Evolutionary conservation across 306 rosid species (phyloP).

Genomic region (Quillaja saponaria): DNA sequence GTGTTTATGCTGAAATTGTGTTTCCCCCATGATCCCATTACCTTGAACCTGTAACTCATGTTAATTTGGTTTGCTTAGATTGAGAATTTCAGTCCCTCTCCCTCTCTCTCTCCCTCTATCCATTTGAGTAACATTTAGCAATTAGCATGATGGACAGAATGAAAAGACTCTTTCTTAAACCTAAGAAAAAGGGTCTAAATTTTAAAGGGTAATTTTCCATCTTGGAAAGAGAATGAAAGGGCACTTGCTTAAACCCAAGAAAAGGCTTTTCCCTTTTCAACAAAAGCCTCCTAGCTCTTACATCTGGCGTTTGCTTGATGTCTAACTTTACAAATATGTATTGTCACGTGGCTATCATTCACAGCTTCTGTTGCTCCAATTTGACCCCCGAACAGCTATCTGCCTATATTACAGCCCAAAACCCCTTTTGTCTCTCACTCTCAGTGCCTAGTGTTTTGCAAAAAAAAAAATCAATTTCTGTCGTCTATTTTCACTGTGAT

Average conservation of each 20-base stretch:
- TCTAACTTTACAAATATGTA: conserved; percentile 6
- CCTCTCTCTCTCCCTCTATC: not conserved
- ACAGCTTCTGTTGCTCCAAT: conserved; percentile 2
- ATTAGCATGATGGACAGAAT: not conserved
- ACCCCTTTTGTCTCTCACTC: not conserved
- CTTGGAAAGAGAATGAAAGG: not conserved
- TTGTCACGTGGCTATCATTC: conserved; percentile 27
- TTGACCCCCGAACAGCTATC: not conserved
- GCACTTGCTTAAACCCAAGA: not conserved
- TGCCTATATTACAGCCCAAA: not conserved
- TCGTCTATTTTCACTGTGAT: not conserved
- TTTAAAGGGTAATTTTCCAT: too few species aligned
- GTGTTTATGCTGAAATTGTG: conserved; percentile 30
- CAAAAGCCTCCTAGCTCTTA: too few species aligned
- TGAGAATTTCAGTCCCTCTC: not conserved
- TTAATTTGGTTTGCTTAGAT: conserved; percentile 28
- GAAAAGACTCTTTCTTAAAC: conserved; percentile 9
- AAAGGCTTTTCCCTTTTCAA: too few species aligned
- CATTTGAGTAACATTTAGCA: too few species aligned
- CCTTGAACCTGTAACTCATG: conserved; percentile 35
- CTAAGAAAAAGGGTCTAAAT: too few species aligned
- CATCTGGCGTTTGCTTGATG: not conserved
- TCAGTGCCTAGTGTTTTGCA: not conserved
- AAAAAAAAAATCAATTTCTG: too few species aligned
- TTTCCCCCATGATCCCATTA: conserved; percentile 26